Conservation (phyloP, 1,139 yeast species). For the Geotrichum fermentans region DNA sequence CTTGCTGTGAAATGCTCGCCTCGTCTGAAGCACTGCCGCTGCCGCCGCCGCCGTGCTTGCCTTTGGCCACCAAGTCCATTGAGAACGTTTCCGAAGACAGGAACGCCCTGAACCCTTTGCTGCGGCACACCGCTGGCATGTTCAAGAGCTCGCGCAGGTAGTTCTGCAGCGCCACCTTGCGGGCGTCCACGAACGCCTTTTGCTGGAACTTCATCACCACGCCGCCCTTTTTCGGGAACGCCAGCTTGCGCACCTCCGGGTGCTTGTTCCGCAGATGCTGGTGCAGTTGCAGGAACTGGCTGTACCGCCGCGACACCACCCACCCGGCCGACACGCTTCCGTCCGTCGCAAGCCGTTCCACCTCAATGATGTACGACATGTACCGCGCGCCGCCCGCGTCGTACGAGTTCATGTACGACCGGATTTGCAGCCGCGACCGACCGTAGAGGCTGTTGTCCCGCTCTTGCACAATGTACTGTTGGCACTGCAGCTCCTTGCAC, state of each 20-base stretch:
- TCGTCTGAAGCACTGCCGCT: constrained; percentile 72
- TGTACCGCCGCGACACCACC: constrained; percentile 75
- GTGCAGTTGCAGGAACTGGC: constrained; percentile 73
- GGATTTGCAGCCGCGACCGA: constrained; percentile 60
- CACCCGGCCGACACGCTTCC: constrained; percentile 64
- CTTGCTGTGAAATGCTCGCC: constrained; percentile 66
- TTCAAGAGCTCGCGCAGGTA: constrained; percentile 56
- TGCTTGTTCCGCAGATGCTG: constrained; percentile 55
- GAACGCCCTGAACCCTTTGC: constrained; percentile 67
- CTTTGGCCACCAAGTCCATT: constrained; percentile 22
- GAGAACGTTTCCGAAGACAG: constrained; percentile 66
- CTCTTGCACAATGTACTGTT: constrained; percentile 79
- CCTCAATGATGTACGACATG: constrained; percentile 70
- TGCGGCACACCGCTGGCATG: constrained; percentile 67
- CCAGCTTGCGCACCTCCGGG: constrained; percentile 47
- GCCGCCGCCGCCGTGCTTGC: too few species aligned
- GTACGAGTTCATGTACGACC: constrained; percentile 52
- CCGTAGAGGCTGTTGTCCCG: constrained; percentile 74
- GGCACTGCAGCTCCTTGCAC: constrained; percentile 65
- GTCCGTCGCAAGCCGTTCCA: constrained; percentile 50
- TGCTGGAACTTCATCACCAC: constrained; percentile 64
- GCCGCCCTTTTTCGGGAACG: constrained; percentile 62
- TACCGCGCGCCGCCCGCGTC: constrained; percentile 51
- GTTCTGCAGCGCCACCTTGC: constrained; percentile 56
- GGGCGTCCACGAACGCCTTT: constrained; percentile 56